A percentile compares a stretch with the other conserved stretches of the same genome.
Conservation (phyloP, 345 rosid species). For the Conringia planisiliqua region DNA sequence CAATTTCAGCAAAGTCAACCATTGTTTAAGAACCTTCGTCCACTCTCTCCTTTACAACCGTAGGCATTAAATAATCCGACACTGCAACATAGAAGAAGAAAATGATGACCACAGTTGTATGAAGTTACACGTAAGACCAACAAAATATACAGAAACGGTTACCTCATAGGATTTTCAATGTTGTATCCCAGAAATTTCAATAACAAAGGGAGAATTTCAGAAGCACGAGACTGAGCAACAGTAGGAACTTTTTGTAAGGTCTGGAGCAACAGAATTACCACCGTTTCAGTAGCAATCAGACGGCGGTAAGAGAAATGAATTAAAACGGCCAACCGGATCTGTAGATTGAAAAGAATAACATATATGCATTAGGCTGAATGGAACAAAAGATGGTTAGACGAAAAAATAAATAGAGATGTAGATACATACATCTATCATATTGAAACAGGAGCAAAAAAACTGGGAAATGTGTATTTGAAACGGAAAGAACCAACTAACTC, state of each 20-base stretch:
- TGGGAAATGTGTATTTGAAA: neutral
- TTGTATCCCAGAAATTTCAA: constrained; percentile 78
- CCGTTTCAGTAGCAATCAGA: constrained; percentile 50
- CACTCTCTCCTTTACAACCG: constrained; percentile 69
- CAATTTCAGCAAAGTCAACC: constrained; percentile 74
- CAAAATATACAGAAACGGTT: constrained; percentile 17
- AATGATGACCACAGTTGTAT: constrained; percentile 3
- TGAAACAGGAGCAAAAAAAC: neutral
- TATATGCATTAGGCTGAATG: constrained; percentile 7
- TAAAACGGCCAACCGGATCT: constrained; percentile 60
- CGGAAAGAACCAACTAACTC: neutral
- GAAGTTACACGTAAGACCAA: neutral
- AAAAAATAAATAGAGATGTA: neutral
- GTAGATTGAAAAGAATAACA: constrained; percentile 21
- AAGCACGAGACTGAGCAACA: constrained; percentile 65
- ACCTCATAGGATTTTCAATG: constrained; percentile 53
- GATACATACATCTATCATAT: neutral
- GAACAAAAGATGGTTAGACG: neutral
- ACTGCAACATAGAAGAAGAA: constrained; percentile 37
- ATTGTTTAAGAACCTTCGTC: constrained; percentile 73
- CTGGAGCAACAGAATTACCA: constrained; percentile 63
- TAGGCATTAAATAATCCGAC: constrained; percentile 51
- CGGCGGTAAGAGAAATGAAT: constrained; percentile 45
- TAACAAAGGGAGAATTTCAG: constrained; percentile 66
- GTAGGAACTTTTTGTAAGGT: constrained; percentile 64